phyloP scores from a whole-genome alignment of 257 asterid species.

The Mentha longifolia region DNA sequence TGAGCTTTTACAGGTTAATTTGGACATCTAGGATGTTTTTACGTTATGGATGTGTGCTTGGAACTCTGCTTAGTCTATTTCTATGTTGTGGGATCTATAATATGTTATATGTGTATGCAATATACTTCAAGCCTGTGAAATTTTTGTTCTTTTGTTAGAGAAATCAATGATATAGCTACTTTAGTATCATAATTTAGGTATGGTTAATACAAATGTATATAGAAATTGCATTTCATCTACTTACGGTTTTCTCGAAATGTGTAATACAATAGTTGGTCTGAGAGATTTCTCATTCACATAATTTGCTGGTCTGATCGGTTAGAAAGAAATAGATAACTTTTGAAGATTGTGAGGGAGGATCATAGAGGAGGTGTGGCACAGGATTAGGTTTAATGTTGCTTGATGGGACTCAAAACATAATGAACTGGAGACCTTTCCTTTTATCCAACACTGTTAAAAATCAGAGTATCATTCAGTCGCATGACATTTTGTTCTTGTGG shows the following conservation, averaged over 20 bases:
- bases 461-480: constrained; percentile 1
- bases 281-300: neutral
- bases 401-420: neutral
- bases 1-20: constrained; percentile 94
- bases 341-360: neutral
- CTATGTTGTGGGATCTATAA: constrained; percentile 14
- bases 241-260: neutral
- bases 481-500: neutral
- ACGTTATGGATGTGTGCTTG: constrained; percentile 28
- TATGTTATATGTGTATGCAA: constrained; percentile 19
- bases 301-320: neutral
- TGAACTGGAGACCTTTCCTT: neutral
- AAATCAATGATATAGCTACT: neutral
- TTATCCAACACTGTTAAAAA: constrained; percentile 6
- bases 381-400: neutral
- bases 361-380: neutral
- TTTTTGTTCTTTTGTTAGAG: constrained; percentile 18
- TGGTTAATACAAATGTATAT: neutral
- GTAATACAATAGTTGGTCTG: neutral
- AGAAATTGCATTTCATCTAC: neutral
- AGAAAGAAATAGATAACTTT: neutral
- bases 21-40: constrained; percentile 28
- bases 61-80: constrained; percentile 22
- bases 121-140: constrained; percentile 19
- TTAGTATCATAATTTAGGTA: constrained; percentile 1